phyloP scores from a whole-genome alignment of 805 yeast species.

The Metschnikowia cubensis region DNA sequence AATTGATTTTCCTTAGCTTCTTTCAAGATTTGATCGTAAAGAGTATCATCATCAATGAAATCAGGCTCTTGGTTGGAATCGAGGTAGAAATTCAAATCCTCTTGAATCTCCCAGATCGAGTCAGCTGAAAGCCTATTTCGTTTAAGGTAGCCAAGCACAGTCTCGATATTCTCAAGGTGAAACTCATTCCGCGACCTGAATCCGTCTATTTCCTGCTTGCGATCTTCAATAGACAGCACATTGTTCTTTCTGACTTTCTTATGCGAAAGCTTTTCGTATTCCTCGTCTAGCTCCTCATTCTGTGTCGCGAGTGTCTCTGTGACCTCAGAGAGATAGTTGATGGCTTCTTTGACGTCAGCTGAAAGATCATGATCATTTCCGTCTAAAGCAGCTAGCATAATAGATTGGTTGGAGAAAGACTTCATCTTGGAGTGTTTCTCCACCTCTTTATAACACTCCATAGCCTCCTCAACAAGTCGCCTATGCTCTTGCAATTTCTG shows the following conservation, averaged over 20 bases:
- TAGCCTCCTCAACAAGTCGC: conserved; percentile 40
- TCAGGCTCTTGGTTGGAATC: conserved; percentile 38
- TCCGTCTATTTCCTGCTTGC: conserved; percentile 38
- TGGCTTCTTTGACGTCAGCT: conserved; percentile 32
- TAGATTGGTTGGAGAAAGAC: conserved; percentile 42
- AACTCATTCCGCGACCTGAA: conserved; percentile 31
- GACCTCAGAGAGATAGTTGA: conserved; percentile 29
- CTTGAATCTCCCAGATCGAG: conserved; percentile 30
- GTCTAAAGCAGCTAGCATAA: conserved; percentile 38
- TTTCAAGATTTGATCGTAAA: conserved; percentile 40
- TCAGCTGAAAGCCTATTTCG: conserved; percentile 15
- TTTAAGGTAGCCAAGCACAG: conserved; percentile 28
- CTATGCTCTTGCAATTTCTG: conserved; percentile 32
- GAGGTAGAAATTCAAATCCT: conserved; percentile 36
- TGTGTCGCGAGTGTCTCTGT: conserved; percentile 32
- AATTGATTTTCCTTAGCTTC: conserved; percentile 19
- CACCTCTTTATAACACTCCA: conserved; percentile 44
- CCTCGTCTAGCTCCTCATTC: conserved; percentile 34
- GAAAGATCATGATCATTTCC: conserved; percentile 23
- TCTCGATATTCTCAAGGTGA: conserved; percentile 35
- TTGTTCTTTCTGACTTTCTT: conserved; percentile 39
- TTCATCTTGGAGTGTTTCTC: conserved; percentile 42
- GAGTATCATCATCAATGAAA: conserved; percentile 34
- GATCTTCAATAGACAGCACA: conserved; percentile 32
- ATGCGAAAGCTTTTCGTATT: conserved; percentile 37